These are phyloP conservation scores for Ephemerocybe angulata DNA, from an alignment of 768 basidiomycete genomes.

Conservation along the genomic window DNA sequence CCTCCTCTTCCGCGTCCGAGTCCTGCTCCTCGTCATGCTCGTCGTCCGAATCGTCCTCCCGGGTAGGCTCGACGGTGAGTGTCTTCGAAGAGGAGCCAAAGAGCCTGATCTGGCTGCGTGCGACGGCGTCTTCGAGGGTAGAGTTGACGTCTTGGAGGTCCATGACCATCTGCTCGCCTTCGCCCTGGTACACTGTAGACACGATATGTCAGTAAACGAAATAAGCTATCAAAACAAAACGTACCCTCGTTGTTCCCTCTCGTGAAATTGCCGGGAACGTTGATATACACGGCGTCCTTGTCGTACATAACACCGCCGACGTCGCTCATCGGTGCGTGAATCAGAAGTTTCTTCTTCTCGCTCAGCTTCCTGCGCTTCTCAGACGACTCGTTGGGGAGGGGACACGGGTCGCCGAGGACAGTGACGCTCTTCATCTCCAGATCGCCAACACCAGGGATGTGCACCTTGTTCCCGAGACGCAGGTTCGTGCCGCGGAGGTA, in stretches of 20 bases:
- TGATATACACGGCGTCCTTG: constrained; percentile 97
- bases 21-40: constrained; percentile 29
- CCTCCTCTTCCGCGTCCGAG: constrained; percentile 28
- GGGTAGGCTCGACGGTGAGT: constrained; percentile 47
- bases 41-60: constrained; percentile 23
- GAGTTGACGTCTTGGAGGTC: constrained; percentile 82
- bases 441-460: constrained; percentile 95
- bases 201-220: constrained; percentile 4
- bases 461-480: constrained; percentile 71
- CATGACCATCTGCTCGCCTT: constrained; percentile 98
- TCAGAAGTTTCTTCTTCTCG: constrained; percentile 87
- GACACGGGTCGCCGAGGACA: constrained; percentile 89
- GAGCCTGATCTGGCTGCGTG: constrained; percentile 76
- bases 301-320: constrained; percentile 96
- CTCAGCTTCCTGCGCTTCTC: constrained; percentile 91
- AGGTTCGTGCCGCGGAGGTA: constrained; percentile 91
- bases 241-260: constrained; percentile 65
- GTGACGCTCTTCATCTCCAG: constrained; percentile 71
- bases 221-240: constrained; percentile 12
- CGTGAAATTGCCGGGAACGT: constrained; percentile 93
- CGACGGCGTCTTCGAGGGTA: constrained; percentile 83
- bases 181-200: constrained; percentile 69
- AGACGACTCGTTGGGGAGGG: constrained; percentile 83
- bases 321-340: constrained; percentile 99
- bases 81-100: constrained; percentile 78